phyloP scores from a whole-genome alignment of 805 yeast genomes.

The Saccharomycopsis capsularis region DNA sequence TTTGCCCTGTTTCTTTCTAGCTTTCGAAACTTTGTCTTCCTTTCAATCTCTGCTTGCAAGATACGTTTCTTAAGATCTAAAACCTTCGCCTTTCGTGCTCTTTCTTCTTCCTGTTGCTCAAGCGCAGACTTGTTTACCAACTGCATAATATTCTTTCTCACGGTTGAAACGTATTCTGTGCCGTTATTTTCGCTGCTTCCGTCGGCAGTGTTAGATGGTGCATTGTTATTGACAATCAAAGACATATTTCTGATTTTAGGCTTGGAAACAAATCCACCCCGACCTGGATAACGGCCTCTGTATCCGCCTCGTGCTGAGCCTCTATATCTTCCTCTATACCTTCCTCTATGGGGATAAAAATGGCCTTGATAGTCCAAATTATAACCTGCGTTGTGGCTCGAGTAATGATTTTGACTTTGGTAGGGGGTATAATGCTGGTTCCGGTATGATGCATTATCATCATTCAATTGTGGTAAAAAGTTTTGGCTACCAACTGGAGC shows the following conservation, averaged over 20 bases:
- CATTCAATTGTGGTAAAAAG: no score
- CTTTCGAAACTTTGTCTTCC: conserved; percentile 22
- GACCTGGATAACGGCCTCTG: not conserved
- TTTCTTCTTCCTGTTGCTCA: conserved; percentile 29
- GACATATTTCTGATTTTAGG: conserved; percentile 28
- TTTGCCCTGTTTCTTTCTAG: conserved; percentile 30
- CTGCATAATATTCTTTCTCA: conserved; percentile 30
- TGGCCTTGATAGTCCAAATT: no score
- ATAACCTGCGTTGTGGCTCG: no score
- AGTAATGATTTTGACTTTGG: no score
- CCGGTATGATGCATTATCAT: no score
- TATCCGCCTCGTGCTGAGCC: not conserved
- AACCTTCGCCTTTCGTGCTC: conserved; percentile 23
- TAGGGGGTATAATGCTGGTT: no score
- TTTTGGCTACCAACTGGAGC: no score
- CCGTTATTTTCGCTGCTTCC: conserved; percentile 12
- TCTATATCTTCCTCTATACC: conserved; percentile 23
- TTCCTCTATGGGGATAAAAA: conserved; percentile 18
- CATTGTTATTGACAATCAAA: conserved; percentile 25
- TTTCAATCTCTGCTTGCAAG: conserved; percentile 19
- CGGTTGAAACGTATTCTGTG: not conserved
- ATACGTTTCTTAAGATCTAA: conserved; percentile 21
- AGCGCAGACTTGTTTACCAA: conserved; percentile 34
- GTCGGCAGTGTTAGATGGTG: not conserved
- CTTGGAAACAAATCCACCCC: conserved; percentile 3